Evolutionary conservation across 1,139 yeast species (phyloP), one percentile per base, ranked within the genome.

Genomic region (Yamadazyma blattariae): DNA sequence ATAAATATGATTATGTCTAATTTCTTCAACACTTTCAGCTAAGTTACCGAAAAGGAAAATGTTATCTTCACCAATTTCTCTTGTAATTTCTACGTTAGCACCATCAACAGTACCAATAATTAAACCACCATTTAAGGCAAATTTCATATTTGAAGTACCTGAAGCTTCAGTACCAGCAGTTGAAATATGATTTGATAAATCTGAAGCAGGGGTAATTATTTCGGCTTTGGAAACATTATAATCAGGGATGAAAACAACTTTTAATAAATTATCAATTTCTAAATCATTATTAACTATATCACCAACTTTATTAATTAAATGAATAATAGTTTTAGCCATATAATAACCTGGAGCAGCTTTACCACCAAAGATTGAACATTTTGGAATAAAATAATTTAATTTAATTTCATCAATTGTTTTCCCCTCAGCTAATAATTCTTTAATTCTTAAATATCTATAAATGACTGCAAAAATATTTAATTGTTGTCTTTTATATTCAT

Each of bases 91-190:
- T 37, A 90, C 95, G 56, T 89, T 90, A 44, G 97, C 97, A 56
- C 97, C 97, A 57, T 90, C 97, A 47, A 90, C 96, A 13, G 97
- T 89, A 56, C 97, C 97, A 50, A 89, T 82, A 48, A 89, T 86
- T 47, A 90, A 74, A 35, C 97, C 97, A 61, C 96, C 97, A 55
- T 88, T 89, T 62, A 89, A 68, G 21, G 89, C 96, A 57, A 89
- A 89, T 67, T 89, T 90, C 97, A 89, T 89, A 67, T 89, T 89
- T 32, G 95, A 85, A 30, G 97, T 89, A 58, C 97, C 97, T 1
- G 95, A 84, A 18, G 96, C 97, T 61, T 89, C 97, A 17, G 97
- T 89, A 51, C 97, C 97, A 9, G 97, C 97, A 32, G 97, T 89
- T n/a, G 96, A 88, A 48, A 89, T 90, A 64, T 89, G 97, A 63